A percentile compares a stretch with the other conserved stretches of the same genome.
phyloP scores from a whole-genome alignment of 1,139 yeast species.

The Sugiyamaella grinbergsii region DNA sequence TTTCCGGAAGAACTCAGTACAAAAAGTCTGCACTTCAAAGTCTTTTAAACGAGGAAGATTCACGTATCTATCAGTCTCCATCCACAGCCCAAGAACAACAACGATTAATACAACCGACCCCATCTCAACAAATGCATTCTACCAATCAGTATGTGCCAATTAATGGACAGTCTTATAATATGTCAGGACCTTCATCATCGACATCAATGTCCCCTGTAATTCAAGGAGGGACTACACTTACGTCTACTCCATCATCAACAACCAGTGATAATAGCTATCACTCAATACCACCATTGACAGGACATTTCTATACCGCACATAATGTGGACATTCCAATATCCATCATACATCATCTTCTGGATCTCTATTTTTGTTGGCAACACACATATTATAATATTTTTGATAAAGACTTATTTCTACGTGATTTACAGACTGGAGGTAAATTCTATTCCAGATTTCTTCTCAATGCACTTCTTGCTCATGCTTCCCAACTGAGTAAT shows the following conservation, averaged over 20 bases:
- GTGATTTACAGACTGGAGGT: conserved; percentile 30
- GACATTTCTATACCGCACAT: conserved; percentile 20
- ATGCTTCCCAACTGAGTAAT: conserved; percentile 32
- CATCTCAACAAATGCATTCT: neutral
- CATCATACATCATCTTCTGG: conserved; percentile 29
- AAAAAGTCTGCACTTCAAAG: conserved; percentile 19
- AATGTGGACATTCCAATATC: conserved; percentile 25
- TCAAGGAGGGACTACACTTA: neutral
- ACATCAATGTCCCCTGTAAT: conserved; percentile 10
- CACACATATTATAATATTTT: conserved; percentile 32
- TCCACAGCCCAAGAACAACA: conserved; percentile 2
- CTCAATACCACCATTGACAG: conserved; percentile 17
- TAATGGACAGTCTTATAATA: neutral
- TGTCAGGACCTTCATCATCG: conserved; percentile 2
- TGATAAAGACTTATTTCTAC: conserved; percentile 29
- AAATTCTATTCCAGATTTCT: conserved; percentile 31
- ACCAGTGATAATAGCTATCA: conserved; percentile 14
- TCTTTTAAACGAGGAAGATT: conserved; percentile 15
- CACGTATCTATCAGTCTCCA: neutral
- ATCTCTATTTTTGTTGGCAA: conserved; percentile 37
- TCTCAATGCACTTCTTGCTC: conserved; percentile 32
- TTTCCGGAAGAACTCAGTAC: conserved; percentile 21
- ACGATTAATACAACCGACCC: neutral
- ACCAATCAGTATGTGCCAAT: neutral
- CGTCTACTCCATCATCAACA: conserved; percentile 16